phyloP scores from a whole-genome alignment of 2,329 filamentous ascomycete species.

The Sordariomycetes sp. region DNA sequence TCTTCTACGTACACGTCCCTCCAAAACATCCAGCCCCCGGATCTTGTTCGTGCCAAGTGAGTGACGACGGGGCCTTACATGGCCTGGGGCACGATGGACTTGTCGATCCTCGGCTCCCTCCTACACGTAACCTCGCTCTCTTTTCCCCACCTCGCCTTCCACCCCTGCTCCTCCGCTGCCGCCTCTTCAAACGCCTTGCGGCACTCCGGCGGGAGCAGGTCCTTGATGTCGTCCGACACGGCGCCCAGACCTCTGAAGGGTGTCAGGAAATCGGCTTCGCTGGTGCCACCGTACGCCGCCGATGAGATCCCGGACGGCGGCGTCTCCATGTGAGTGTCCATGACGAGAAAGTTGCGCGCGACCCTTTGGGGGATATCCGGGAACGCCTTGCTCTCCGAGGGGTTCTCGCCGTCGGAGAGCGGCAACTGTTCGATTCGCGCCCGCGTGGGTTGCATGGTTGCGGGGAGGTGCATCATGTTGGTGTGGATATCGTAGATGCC shows the following conservation, averaged over 20 bases:
- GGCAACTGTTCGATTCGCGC: conserved; percentile 68
- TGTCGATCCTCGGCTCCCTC: conserved; percentile 47
- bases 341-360: conserved; percentile 44
- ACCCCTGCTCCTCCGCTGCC: conserved; percentile 52
- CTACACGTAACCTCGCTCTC: conserved; percentile 50
- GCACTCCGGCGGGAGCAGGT: conserved; percentile 59
- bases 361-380: conserved; percentile 36
- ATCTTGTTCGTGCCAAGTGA: not conserved
- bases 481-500: conserved; percentile 93
- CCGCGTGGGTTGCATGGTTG: conserved; percentile 80
- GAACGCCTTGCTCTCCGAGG: conserved; percentile 26
- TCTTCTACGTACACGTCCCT: not conserved
- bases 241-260: conserved; percentile 52
- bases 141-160: conserved; percentile 64
- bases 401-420: conserved; percentile 7
- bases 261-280: conserved; percentile 34
- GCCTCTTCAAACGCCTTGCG: conserved; percentile 62
- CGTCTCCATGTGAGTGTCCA: conserved; percentile 43
- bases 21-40: not conserved
- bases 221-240: conserved; percentile 53
- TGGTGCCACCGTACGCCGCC: conserved; percentile 30
- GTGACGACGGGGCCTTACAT: conserved; percentile 25
- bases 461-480: conserved; percentile 80
- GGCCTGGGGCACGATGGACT: conserved; percentile 45
- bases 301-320: conserved; percentile 35